These are phyloP conservation scores for Aureobasidium sp. DNA, from an alignment of 2,329 filamentous ascomycete genomes.

Conservation along the genomic window DNA sequence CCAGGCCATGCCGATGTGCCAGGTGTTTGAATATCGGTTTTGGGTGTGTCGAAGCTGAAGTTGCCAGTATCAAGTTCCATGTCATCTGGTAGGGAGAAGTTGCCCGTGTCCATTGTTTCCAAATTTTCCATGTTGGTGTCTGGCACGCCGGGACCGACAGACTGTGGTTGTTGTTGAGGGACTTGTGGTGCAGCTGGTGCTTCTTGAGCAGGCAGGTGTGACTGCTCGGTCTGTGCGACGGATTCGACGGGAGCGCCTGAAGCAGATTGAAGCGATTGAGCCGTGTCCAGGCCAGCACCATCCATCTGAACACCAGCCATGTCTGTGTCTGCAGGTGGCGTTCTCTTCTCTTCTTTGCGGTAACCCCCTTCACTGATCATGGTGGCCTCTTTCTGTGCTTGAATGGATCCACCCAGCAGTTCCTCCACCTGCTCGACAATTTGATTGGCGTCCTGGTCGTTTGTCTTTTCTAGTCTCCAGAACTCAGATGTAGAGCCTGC, in stretches of 20 bases:
- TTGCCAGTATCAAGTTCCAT: slow-evolving; percentile 19
- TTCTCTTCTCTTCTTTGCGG: slow-evolving; percentile 24
- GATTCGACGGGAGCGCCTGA: background rate
- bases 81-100: slow-evolving; percentile 18
- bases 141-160: background rate
- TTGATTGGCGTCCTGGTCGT: slow-evolving; percentile 57
- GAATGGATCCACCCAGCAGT: slow-evolving; percentile 56
- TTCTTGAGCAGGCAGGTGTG: background rate
- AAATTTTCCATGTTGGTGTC: slow-evolving; percentile 17
- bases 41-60: slow-evolving; percentile 14
- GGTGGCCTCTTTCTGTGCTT: slow-evolving; percentile 34
- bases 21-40: slow-evolving; percentile 6
- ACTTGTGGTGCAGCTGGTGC: background rate
- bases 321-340: slow-evolving; percentile 1
- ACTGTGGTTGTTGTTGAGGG: slow-evolving; percentile 14
- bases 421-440: slow-evolving; percentile 70
- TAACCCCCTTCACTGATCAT: slow-evolving; percentile 31
- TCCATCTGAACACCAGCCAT: slow-evolving; percentile 27
- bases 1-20: slow-evolving; percentile 5
- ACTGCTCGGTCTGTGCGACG: background rate
- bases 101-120: slow-evolving; percentile 18
- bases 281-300: slow-evolving; percentile 44
- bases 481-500: slow-evolving; percentile 51
- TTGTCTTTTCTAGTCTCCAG: slow-evolving; percentile 54
- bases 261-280: slow-evolving; percentile 54